Evolutionary conservation across 495 filamentous ascomycete genomes (phyloP).

Genomic region (Tuber magnatum): DNA sequence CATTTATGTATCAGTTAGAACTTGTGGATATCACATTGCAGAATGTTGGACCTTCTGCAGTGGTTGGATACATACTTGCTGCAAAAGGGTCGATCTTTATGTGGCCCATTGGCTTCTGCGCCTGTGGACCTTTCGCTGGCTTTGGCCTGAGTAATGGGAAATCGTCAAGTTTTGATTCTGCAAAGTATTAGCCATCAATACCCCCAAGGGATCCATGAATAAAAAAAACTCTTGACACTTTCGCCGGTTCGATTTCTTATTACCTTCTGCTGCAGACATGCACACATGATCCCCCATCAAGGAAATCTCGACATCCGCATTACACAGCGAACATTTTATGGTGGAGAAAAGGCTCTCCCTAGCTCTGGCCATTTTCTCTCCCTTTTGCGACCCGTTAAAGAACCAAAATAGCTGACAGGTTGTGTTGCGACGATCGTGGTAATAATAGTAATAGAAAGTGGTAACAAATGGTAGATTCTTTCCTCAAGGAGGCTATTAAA

Average conservation of each 20-base stretch:
- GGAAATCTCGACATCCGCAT: slow-evolving; percentile 75
- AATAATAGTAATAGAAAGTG: not conserved
- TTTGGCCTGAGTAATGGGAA: slow-evolving; percentile 25
- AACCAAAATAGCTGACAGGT: not conserved
- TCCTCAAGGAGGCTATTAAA: slow-evolving; percentile 15
- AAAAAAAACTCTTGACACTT: not conserved
- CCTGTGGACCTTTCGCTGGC: slow-evolving; percentile 33
- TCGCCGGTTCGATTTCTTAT: slow-evolving; percentile 20
- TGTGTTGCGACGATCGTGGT: not conserved
- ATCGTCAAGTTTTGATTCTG: slow-evolving; percentile 15
- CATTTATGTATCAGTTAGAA: not conserved
- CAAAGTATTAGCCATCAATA: slow-evolving; percentile 11
- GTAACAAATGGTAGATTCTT: slow-evolving; percentile 7
- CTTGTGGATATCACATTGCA: not conserved
- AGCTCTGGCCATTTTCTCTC: slow-evolving; percentile 46
- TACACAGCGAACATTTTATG: slow-evolving; percentile 93
- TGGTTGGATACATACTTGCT: slow-evolving; percentile 49
- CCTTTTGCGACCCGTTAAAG: not conserved
- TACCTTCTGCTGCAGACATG: slow-evolving; percentile 46
- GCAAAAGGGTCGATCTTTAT: slow-evolving; percentile 52
- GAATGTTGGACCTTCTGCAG: not conserved
- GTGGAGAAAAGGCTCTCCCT: slow-evolving; percentile 69
- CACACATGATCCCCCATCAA: slow-evolving; percentile 81
- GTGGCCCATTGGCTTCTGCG: slow-evolving; percentile 41
- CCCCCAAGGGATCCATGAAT: not conserved